Percentiles rank a stretch among this genome's conserved stretches.
Evolutionary conservation across 345 rosid genomes (phyloP).

Genomic region (Boechera retrofracta): DNA sequence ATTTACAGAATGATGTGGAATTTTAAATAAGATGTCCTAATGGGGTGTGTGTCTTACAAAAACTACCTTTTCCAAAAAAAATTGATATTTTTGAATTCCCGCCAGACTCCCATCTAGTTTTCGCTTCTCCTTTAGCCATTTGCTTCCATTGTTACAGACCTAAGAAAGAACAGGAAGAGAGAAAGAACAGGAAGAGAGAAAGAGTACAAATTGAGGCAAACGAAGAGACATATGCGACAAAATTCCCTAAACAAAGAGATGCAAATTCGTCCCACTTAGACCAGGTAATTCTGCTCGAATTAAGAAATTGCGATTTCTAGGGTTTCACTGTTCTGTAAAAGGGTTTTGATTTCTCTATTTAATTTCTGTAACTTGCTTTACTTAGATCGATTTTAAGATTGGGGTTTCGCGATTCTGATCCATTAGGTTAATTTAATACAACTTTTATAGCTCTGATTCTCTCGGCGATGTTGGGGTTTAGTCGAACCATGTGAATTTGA

Average conservation of each 20-base stretch:
- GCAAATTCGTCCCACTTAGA: background rate
- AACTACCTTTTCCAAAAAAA: too few species aligned
- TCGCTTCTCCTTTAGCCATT: background rate
- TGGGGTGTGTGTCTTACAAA: too few species aligned
- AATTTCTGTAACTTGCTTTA: background rate
- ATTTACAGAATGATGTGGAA: too few species aligned
- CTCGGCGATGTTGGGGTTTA: background rate
- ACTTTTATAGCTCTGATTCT: background rate
- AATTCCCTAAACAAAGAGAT: background rate
- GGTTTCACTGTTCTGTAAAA: background rate
- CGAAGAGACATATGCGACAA: background rate
- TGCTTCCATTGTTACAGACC: background rate
- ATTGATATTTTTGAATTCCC: conserved; percentile 13
- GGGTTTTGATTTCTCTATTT: background rate
- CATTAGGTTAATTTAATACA: background rate
- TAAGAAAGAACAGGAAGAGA: background rate
- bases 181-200: conserved; percentile 7
- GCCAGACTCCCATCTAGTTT: conserved; percentile 20
- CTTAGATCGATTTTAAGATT: background rate
- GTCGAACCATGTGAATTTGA: background rate
- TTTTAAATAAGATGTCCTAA: too few species aligned
- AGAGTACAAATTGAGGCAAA: background rate
- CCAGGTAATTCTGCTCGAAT: conserved; percentile 7
- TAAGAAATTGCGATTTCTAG: conserved; percentile 13
- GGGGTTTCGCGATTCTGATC: background rate